These are phyloP conservation scores for Quercus dentata DNA, from an alignment of 306 rosid genomes.

Conservation along the genomic window DNA sequence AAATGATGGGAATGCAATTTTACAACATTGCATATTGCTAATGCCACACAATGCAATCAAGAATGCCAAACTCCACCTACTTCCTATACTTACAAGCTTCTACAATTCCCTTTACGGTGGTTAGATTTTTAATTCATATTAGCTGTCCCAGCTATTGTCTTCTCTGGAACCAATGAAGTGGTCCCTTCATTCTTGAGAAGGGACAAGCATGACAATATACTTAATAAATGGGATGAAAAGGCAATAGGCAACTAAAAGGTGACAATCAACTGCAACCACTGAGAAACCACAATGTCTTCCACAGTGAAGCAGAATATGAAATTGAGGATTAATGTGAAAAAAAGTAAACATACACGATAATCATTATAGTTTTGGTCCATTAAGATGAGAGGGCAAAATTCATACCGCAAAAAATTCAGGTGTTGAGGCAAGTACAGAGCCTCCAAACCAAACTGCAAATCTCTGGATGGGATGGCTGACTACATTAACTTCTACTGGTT, in stretches of 20 bases:
- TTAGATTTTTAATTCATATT: neutral
- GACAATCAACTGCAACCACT: neutral
- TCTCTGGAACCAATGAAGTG: neutral
- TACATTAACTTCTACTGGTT: constrained; percentile 97
- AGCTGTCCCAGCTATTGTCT: neutral
- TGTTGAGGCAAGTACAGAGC: constrained; percentile 98
- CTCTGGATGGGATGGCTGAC: constrained; percentile 97
- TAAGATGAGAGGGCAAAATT: constrained; percentile 6
- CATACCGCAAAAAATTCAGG: constrained; percentile 91
- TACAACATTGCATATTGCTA: neutral
- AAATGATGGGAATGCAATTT: neutral
- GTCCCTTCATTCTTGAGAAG: neutral
- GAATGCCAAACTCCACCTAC: neutral
- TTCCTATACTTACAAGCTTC: neutral
- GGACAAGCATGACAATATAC: neutral
- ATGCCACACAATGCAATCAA: neutral
- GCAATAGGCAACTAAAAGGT: neutral
- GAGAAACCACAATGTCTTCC: neutral
- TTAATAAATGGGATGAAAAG: neutral
- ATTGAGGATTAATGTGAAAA: neutral
- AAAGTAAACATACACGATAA: neutral
- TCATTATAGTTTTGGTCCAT: neutral
- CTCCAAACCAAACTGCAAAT: constrained; percentile 99
- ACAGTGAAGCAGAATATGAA: neutral
- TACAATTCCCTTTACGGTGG: neutral